Evolutionary conservation across 169 alveolate genomes (phyloP), one percentile per base, ranked within the genome.

Genomic region (Plasmodium malariae): DNA sequence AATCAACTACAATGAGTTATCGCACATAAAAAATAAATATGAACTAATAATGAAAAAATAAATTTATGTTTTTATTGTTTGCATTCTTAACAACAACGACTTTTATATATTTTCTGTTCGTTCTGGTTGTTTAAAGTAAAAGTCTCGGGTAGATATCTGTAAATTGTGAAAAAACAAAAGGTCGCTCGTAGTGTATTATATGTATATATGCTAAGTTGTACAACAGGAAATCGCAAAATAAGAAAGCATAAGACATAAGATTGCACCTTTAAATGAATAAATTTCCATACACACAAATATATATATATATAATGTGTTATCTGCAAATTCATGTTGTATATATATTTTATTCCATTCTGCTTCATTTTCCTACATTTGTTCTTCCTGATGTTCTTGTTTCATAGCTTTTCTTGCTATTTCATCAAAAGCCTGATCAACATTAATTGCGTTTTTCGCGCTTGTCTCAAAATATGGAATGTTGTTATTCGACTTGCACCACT

Each of bases 401-500:
- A 96, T 92, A 21, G 98, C 98, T 70, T 93, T 93, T 80, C 95
- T 95, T 63, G 98, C 98, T 76, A 96, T 96, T 55, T 96, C 98
- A 86, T 95, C 96, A 87, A 98, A 98, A 1, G 99, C 99, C 19
- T 94, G 95, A 57, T 98, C 99, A 45, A 98, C 99, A 88, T 98
- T 98, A 30, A 95, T 93, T 26, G 98, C 98, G 59, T 97, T 98
- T 93, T 98, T 98, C 45, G 99, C 99, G 59, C 98, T 95, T 14
- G 99, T 98, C 90, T 98, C 99, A 89, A 97, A 98, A 95, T 95
- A 97, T 36, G 98, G 97, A 62, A 98, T 97, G 74, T 96, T 94
- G 54, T 97, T 96, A 70, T 97, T 96, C 26, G 97, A 90, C 78
- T 95, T 95, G 91, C 99, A 97, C 97, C 99, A 98, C 74, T 97